Base-by-base conservation (phyloP, 805 yeast genomes). In the Hanseniaspora taiwanica region DNA sequence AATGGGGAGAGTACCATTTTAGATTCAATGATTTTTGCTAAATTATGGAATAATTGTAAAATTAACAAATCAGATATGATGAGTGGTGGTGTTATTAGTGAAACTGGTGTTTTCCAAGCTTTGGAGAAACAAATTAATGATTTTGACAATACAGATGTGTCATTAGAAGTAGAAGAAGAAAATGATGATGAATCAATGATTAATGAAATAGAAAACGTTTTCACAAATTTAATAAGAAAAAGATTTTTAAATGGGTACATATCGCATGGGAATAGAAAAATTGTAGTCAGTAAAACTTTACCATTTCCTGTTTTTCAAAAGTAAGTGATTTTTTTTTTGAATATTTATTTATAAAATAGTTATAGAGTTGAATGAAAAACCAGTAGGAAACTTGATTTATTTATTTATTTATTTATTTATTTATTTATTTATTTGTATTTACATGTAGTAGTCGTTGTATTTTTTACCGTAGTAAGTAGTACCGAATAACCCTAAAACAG, bases 171-270 rank as follows among this genome's bases (percentile, higher is more conserved):
- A n/a, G n/a, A n/a, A n/a, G n/a, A n/a, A n/a, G n/a, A n/a, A n/a
- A n/a, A 27, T 49, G 47, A 12, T 21, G 24, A 13, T 37, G 27
- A 23, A 32, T 35, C 9, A 37, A 42, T 6, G 58, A 13, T 48
- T 63, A 83, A 76, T 51, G 76, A 73, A 42, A 62, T 76, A 4
- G 95, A 86, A 57, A 76, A 89, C 44, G 58, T 70, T 9, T 47
- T 84, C 18, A 86, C 94, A 0, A 72, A 69, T 40, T 59, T 81
- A 50, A 82, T 86, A 16, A 65, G 67, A 39, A 60, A 62, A 38
- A 79, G 79, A 7, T 62, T 56, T 42, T 62, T 85, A 36, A 84
- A 81, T 57, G 96, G 95, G 0, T 86, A 86, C 56, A 57, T 86
- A 13, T 81, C 94, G 4, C 91, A 84, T 53, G 70, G 77, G 3